phyloP scores from a whole-genome alignment of 2,329 filamentous ascomycete genomes.

The Acarospora socialis region DNA sequence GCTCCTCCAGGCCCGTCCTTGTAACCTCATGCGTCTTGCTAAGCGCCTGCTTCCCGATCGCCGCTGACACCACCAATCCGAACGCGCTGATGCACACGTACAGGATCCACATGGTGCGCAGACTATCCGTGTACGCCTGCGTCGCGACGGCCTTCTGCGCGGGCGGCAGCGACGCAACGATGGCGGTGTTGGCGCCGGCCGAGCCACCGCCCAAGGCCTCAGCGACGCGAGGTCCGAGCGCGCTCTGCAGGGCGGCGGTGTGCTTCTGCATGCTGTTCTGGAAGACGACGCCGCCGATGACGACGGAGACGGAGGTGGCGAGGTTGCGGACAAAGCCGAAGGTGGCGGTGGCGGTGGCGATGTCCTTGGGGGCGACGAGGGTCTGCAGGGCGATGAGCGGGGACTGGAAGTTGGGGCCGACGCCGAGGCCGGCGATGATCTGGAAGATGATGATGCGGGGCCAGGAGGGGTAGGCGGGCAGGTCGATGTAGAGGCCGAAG shows the following conservation, averaged over 20 bases:
- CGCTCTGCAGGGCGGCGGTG: constrained; percentile 18
- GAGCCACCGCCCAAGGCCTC: constrained; percentile 21
- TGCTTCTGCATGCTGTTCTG: constrained; percentile 25
- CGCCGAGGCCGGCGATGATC: constrained; percentile 44
- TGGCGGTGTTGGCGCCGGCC: constrained; percentile 21
- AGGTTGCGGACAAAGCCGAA: constrained; percentile 47
- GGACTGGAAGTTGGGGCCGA: constrained; percentile 49
- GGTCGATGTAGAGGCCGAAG: constrained; percentile 48
- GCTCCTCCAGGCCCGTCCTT: constrained; percentile 31
- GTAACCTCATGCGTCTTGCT: constrained; percentile 28
- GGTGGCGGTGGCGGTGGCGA: constrained; percentile 48
- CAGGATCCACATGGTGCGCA: constrained; percentile 30
- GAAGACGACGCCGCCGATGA: constrained; percentile 40
- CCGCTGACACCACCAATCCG: constrained; percentile 19
- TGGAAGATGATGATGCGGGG: constrained; percentile 39
- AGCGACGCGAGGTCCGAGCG: constrained; percentile 16
- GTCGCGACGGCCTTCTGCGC: constrained; percentile 19
- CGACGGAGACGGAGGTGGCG: constrained; percentile 42
- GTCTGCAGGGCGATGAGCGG: constrained; percentile 52
- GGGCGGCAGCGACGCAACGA: constrained; percentile 22
- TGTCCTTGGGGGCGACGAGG: constrained; percentile 43
- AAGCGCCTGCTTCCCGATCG: constrained; percentile 21
- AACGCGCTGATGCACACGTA: constrained; percentile 21
- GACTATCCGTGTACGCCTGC: constrained; percentile 19
- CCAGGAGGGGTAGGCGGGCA: constrained; percentile 39